Evolutionary conservation across 2,329 filamentous ascomycete species (phyloP).

Genomic region (Venturia nashicola): DNA sequence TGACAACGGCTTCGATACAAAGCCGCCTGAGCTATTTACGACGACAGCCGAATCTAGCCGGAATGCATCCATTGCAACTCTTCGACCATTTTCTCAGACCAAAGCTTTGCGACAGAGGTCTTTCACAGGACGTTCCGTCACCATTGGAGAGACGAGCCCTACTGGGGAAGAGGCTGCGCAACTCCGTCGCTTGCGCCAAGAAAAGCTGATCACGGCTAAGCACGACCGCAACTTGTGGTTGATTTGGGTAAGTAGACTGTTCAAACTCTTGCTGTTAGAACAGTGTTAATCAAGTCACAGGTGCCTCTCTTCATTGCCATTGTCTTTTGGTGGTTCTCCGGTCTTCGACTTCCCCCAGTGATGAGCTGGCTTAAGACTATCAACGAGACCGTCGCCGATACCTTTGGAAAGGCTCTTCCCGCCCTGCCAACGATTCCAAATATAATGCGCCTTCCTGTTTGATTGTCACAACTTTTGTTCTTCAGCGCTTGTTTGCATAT

Average conservation of each 20-base stretch:
- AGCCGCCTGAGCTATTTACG: slow-evolving; percentile 7
- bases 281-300: not conserved
- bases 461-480: not conserved
- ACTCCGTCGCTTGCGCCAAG: slow-evolving; percentile 32
- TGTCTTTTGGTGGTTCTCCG: slow-evolving; percentile 8
- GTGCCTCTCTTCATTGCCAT: slow-evolving; percentile 8
- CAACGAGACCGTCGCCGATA: slow-evolving; percentile 4
- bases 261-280: not conserved
- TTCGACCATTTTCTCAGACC: not conserved
- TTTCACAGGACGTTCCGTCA: slow-evolving; percentile 15
- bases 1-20: slow-evolving; percentile 9
- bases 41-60: not conserved
- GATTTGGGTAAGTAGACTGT: slow-evolving; percentile 35
- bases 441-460: slow-evolving; percentile 1
- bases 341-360: slow-evolving; percentile 4
- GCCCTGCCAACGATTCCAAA: slow-evolving; percentile 1
- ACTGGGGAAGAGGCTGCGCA: slow-evolving; percentile 34
- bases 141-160: slow-evolving; percentile 29
- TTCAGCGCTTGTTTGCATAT: not conserved
- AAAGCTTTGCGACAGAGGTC: not conserved
- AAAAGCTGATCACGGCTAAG: slow-evolving; percentile 34
- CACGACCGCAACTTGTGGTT: slow-evolving; percentile 41
- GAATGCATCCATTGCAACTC: slow-evolving; percentile 5
- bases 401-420: slow-evolving; percentile 1
- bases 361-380: slow-evolving; percentile 4